These are phyloP conservation scores for Ophiorrhiza pumila DNA, from an alignment of 257 asterid genomes.

Conservation along the genomic window DNA sequence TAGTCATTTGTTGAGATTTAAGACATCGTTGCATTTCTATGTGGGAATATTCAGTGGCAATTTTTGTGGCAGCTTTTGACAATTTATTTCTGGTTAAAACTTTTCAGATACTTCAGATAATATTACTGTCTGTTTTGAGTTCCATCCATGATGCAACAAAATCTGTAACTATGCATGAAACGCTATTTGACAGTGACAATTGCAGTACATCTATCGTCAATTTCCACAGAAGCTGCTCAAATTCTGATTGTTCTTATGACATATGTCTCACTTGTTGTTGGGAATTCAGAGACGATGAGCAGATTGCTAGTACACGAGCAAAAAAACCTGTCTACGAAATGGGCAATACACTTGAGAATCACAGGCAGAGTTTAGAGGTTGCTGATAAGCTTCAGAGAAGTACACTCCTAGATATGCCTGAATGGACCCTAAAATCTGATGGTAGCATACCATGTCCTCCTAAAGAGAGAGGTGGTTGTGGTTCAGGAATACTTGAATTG, in stretches of 20 bases:
- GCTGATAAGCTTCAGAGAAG: too few relatives aligned
- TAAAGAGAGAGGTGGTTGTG: constrained; percentile 69
- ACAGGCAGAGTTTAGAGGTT: too few relatives aligned
- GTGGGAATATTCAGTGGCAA: neutral
- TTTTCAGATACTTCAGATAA: neutral
- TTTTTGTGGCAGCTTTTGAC: neutral
- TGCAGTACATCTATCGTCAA: constrained; percentile 80
- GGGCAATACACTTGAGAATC: constrained; percentile 4
- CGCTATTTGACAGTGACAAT: constrained; percentile 53
- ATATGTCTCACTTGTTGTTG: constrained; percentile 69
- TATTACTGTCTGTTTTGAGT: constrained; percentile 14
- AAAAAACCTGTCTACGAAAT: constrained; percentile 12
- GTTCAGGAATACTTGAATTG: constrained; percentile 42
- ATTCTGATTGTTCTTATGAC: constrained; percentile 56
- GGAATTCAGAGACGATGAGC: constrained; percentile 61
- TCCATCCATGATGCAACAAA: constrained; percentile 5
- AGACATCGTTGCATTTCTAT: neutral
- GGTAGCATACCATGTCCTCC: constrained; percentile 77
- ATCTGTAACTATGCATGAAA: constrained; percentile 21
- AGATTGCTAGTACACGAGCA: constrained; percentile 38
- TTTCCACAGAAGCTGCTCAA: constrained; percentile 72
- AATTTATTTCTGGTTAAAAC: neutral
- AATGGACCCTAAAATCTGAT: constrained; percentile 47
- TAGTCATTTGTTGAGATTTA: neutral
- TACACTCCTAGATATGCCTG: constrained; percentile 22